phyloP scores from a whole-genome alignment of 768 basidiomycete species.

The Tephrocybe sp. region DNA sequence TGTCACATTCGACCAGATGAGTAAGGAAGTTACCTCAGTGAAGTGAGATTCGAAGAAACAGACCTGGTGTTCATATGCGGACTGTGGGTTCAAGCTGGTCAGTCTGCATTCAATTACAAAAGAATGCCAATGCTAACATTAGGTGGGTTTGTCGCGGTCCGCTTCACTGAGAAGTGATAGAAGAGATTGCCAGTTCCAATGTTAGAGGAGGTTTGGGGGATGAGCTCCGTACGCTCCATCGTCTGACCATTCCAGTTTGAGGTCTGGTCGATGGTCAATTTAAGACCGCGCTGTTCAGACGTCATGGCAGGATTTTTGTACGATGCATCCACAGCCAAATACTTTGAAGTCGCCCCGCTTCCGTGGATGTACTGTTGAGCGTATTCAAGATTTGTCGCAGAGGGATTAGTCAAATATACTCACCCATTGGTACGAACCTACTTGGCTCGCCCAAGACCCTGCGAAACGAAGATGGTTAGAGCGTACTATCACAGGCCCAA shows the following conservation, averaged over 20 bases:
- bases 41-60: conserved; percentile 65
- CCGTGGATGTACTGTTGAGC: conserved; percentile 64
- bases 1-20: background rate
- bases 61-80: conserved; percentile 57
- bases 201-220: conserved; percentile 47
- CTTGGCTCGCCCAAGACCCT: conserved; percentile 58
- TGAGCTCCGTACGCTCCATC: conserved; percentile 44
- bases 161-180: conserved; percentile 62
- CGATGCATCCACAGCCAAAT: conserved; percentile 45
- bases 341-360: conserved; percentile 45
- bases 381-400: no score
- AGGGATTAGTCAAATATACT: background rate
- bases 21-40: conserved; percentile 49
- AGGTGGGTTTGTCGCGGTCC: conserved; percentile 45
- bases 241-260: conserved; percentile 53
- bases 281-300: conserved; percentile 47
- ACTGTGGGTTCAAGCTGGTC: conserved; percentile 24
- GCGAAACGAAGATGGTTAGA: background rate
- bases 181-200: conserved; percentile 55
- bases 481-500: no score
- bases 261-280: conserved; percentile 51
- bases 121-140: conserved; percentile 32
- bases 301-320: conserved; percentile 62
- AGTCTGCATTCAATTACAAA: background rate
- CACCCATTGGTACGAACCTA: conserved; percentile 59